Conservation (phyloP, 2,329 filamentous ascomycete species). For the Hypoxylon sp. region DNA sequence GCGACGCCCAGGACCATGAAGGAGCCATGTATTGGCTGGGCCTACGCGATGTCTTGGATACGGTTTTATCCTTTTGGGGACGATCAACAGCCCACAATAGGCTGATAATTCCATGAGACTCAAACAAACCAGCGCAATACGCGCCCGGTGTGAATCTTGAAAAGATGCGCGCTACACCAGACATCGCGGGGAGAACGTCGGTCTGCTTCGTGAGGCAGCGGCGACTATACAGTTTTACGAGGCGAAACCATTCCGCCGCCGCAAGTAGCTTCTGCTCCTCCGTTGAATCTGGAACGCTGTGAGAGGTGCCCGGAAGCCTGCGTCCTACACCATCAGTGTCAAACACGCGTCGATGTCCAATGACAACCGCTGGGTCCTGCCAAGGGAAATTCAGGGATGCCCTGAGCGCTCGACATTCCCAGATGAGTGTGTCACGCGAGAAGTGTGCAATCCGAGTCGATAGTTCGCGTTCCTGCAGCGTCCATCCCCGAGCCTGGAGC, state of each 20-base stretch:
- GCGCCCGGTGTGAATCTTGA: not conserved
- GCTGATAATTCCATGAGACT: not conserved
- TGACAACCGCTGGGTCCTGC: not conserved
- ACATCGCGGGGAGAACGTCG: not conserved
- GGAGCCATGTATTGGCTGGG: conserved; percentile 11
- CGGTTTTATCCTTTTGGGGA: not conserved
- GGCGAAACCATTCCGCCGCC: not conserved
- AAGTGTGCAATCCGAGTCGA: conserved; percentile 19
- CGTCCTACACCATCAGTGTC: not conserved
- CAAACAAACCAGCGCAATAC: not conserved
- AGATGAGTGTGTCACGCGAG: conserved; percentile 5
- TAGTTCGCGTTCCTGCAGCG: conserved; percentile 18
- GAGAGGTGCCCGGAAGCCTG: not conserved
- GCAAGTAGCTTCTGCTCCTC: not conserved
- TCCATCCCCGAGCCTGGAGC: conserved; percentile 13
- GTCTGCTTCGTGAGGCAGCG: not conserved
- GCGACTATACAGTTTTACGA: not conserved
- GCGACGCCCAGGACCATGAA: conserved; percentile 13
- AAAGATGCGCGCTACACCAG: not conserved
- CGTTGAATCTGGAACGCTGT: not conserved
- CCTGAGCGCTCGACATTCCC: conserved; percentile 10
- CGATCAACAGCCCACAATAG: conserved; percentile 10
- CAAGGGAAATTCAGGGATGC: conserved; percentile 11
- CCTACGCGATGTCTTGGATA: not conserved
- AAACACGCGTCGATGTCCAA: not conserved